Conservation (phyloP, 1,284 basidiomycete genomes). For the Ustilago shanxiensis region DNA sequence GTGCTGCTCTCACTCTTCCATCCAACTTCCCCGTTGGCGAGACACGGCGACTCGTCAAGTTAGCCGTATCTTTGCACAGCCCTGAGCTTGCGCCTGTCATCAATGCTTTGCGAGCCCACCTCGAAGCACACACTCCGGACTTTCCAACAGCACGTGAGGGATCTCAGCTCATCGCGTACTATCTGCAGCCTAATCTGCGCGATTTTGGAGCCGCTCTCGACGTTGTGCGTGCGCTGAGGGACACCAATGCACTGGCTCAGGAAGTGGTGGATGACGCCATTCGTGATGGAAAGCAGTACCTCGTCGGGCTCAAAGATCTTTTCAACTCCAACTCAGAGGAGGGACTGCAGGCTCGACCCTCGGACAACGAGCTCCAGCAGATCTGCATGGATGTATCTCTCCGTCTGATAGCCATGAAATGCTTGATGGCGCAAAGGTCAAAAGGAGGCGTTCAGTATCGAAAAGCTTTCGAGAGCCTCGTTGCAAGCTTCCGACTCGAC, state of each 20-base stretch:
- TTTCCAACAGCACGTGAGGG: conserved; percentile 48
- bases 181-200: conserved; percentile 37
- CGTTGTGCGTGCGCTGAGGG: conserved; percentile 33
- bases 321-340: conserved; percentile 8
- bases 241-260: conserved; percentile 41
- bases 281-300: conserved; percentile 29
- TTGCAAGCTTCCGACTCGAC: conserved; percentile 37
- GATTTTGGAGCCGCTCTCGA: conserved; percentile 40
- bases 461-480: conserved; percentile 36
- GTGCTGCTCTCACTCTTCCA: conserved; percentile 14
- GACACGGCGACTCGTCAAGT: conserved; percentile 31
- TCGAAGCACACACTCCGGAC: conserved; percentile 30
- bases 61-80: conserved; percentile 15
- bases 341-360: neutral
- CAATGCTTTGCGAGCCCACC: conserved; percentile 29
- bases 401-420: conserved; percentile 37
- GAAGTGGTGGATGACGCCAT: conserved; percentile 35
- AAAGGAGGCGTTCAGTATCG: conserved; percentile 40
- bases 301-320: conserved; percentile 9
- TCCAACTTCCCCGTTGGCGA: conserved; percentile 39
- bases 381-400: conserved; percentile 41
- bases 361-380: conserved; percentile 21
- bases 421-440: conserved; percentile 22
- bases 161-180: conserved; percentile 36
- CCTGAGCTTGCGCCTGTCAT: conserved; percentile 37